phyloP scores from a whole-genome alignment of 2,329 filamentous ascomycete genomes.

The Coleophoma cylindrospora region DNA sequence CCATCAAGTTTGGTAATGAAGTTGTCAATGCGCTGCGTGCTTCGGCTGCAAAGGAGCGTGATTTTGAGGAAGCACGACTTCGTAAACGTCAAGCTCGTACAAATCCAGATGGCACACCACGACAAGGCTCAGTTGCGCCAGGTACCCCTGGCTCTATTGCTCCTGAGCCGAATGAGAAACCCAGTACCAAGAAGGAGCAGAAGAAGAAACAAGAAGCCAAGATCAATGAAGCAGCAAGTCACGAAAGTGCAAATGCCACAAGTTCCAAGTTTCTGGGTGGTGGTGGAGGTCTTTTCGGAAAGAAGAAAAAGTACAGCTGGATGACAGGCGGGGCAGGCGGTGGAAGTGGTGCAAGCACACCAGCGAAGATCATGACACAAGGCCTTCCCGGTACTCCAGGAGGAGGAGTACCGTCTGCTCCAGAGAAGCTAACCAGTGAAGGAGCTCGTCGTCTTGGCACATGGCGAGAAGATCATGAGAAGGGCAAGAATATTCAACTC shows the following conservation, averaged over 20 bases:
- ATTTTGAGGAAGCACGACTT: slow-evolving; percentile 67
- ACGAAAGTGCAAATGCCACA: slow-evolving; percentile 78
- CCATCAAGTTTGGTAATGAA: slow-evolving; percentile 33
- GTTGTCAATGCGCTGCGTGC: slow-evolving; percentile 51
- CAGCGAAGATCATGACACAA: slow-evolving; percentile 26
- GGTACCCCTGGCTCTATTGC: slow-evolving; percentile 59
- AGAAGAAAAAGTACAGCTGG: slow-evolving; percentile 72
- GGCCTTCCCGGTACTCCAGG: slow-evolving; percentile 30
- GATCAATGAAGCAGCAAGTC: slow-evolving; percentile 71
- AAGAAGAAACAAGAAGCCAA: slow-evolving; percentile 70
- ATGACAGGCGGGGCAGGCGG: slow-evolving; percentile 54
- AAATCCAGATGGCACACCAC: slow-evolving; percentile 46
- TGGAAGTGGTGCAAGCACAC: slow-evolving; percentile 48
- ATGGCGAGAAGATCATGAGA: slow-evolving; percentile 73
- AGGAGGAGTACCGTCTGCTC: slow-evolving; percentile 27
- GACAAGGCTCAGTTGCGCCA: slow-evolving; percentile 43
- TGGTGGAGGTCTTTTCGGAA: slow-evolving; percentile 50
- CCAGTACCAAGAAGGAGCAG: slow-evolving; percentile 82
- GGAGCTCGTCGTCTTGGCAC: slow-evolving; percentile 63
- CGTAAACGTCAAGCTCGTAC: slow-evolving; percentile 61
- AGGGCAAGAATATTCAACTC: slow-evolving; percentile 75
- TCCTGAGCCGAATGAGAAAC: slow-evolving; percentile 61
- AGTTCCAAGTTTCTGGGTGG: slow-evolving; percentile 71
- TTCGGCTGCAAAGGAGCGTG: slow-evolving; percentile 60
- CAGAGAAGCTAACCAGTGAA: slow-evolving; percentile 45